phyloP scores from a whole-genome alignment of 1,139 yeast species.

The Kodamaea sp. region DNA sequence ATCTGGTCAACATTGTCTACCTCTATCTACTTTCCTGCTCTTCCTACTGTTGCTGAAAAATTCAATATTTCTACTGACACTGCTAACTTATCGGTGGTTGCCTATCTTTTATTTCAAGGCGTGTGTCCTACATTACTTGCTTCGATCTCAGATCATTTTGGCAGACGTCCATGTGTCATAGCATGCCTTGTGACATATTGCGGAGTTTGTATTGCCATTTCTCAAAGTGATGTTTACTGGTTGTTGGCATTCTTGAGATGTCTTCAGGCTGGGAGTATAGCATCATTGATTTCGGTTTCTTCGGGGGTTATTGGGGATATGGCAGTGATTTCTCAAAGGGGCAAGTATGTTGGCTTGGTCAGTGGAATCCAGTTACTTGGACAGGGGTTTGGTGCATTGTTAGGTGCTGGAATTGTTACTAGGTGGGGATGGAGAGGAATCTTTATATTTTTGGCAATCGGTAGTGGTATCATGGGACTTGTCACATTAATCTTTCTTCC shows the following conservation, averaged over 20 bases:
- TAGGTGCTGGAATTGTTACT: slow-evolving; percentile 67
- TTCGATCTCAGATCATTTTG: slow-evolving; percentile 63
- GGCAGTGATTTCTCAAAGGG: slow-evolving; percentile 62
- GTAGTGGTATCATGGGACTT: slow-evolving; percentile 46
- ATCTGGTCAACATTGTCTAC: slow-evolving; percentile 66
- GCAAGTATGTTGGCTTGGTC: slow-evolving; percentile 60
- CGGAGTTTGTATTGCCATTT: slow-evolving; percentile 27
- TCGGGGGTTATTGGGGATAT: slow-evolving; percentile 72
- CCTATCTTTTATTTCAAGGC: slow-evolving; percentile 72
- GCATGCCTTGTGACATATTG: slow-evolving; percentile 15
- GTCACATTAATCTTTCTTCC: slow-evolving; percentile 52
- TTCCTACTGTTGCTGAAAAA: slow-evolving; percentile 51
- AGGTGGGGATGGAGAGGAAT: slow-evolving; percentile 73
- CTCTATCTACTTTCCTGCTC: slow-evolving; percentile 74
- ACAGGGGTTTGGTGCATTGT: slow-evolving; percentile 72
- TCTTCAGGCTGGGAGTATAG: slow-evolving; percentile 68
- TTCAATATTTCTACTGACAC: slow-evolving; percentile 56
- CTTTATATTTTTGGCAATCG: slow-evolving; percentile 71
- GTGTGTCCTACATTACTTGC: slow-evolving; percentile 26
- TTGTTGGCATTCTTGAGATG: slow-evolving; percentile 51
- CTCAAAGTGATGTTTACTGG: slow-evolving; percentile 28
- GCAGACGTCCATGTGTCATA: slow-evolving; percentile 57
- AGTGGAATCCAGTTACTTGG: slow-evolving; percentile 70
- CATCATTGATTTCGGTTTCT: slow-evolving; percentile 67
- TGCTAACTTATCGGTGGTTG: slow-evolving; percentile 68